A percentile compares a stretch with the other conserved stretches of the same genome.
phyloP scores from a whole-genome alignment of 345 rosid species.

The Salix brachista region DNA sequence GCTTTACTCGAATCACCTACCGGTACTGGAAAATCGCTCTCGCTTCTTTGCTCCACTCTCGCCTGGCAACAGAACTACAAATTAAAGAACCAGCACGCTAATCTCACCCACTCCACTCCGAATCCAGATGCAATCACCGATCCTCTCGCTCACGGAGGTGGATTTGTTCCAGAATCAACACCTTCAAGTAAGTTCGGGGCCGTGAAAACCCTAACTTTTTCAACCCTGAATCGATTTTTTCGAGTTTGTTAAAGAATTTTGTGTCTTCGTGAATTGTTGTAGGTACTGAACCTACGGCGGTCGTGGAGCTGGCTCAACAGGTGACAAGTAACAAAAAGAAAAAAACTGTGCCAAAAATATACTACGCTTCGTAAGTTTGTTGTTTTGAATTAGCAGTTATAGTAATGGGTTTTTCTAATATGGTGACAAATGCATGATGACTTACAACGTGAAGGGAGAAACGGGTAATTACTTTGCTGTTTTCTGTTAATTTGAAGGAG shows the following conservation, averaged over 20 bases:
- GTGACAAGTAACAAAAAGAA: constrained; percentile 45
- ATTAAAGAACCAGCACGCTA: constrained; percentile 35
- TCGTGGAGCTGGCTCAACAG: constrained; percentile 34
- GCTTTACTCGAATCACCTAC: constrained; percentile 96
- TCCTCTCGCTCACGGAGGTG: constrained; percentile 87
- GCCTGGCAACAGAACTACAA: constrained; percentile 80
- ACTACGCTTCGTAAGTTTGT: constrained; percentile 69
- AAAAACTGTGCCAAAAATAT: constrained; percentile 54
- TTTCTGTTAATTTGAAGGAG: constrained; percentile 47
- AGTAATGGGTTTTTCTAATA: not conserved
- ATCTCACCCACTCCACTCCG: constrained; percentile 43
- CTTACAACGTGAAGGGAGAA: not conserved
- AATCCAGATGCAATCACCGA: constrained; percentile 64
- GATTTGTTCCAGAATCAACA: constrained; percentile 75
- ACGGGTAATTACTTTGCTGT: not conserved
- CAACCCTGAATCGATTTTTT: not conserved
- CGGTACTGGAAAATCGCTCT: constrained; percentile 95
- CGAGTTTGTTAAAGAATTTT: not conserved
- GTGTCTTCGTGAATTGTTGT: not conserved
- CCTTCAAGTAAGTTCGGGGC: constrained; percentile 49
- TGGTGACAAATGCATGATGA: not conserved
- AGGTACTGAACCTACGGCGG: constrained; percentile 41
- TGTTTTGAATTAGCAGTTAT: not conserved
- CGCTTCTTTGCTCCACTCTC: constrained; percentile 86
- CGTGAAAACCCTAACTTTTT: not conserved